Conservation (phyloP, 2,329 filamentous ascomycete genomes). For the Bipolaris gigantea region DNA sequence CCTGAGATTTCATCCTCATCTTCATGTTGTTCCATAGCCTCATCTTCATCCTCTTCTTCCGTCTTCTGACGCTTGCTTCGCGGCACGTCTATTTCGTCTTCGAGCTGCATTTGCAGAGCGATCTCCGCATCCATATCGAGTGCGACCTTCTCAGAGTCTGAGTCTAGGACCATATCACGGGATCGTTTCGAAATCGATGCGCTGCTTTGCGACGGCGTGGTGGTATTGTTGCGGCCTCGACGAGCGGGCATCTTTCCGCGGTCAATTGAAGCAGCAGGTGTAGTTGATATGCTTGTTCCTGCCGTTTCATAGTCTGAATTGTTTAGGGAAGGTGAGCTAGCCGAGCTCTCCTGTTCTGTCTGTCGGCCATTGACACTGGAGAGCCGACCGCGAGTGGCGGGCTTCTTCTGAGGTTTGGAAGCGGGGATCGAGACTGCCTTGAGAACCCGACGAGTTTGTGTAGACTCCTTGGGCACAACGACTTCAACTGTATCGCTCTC, state of each 20-base stretch:
- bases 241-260: slow-evolving; percentile 27
- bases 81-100: slow-evolving; percentile 53
- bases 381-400: slow-evolving; percentile 13
- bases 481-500: slow-evolving; percentile 26
- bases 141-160: slow-evolving; percentile 34
- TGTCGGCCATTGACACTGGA: slow-evolving; percentile 13
- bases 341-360: slow-evolving; percentile 29
- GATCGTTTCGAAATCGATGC: slow-evolving; percentile 33
- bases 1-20: slow-evolving; percentile 14
- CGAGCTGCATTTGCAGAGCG: slow-evolving; percentile 60
- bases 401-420: slow-evolving; percentile 22
- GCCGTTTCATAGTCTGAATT: slow-evolving; percentile 62
- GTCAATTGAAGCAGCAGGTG: slow-evolving; percentile 52
- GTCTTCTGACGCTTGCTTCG: slow-evolving; percentile 44
- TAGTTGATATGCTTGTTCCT: slow-evolving; percentile 60
- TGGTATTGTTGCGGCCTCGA: slow-evolving; percentile 23
- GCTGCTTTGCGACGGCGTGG: slow-evolving; percentile 15
- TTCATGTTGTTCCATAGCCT: slow-evolving; percentile 35
- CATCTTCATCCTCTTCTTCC: slow-evolving; percentile 25
- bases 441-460: slow-evolving; percentile 27
- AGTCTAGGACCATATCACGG: slow-evolving; percentile 26
- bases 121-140: slow-evolving; percentile 56
- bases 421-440: slow-evolving; percentile 39
- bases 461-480: slow-evolving; percentile 6
- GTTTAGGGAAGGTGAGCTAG: slow-evolving; percentile 38